Evolutionary conservation across 768 basidiomycete species (phyloP).

Genomic region (Melanogaster broomeanus): DNA sequence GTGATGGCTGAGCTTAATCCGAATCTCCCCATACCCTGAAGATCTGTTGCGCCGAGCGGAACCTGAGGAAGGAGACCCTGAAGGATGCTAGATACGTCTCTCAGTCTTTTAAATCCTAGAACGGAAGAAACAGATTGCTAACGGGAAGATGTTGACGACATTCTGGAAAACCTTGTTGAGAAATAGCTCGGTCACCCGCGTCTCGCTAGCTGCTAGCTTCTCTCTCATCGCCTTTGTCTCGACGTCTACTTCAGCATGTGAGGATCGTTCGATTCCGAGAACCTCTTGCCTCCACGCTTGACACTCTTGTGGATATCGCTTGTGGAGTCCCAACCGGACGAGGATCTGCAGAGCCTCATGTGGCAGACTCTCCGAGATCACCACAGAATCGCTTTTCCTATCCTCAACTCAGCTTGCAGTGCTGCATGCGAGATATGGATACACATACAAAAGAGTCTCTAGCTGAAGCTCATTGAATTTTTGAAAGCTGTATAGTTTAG

Average conservation of each 20-base stretch:
- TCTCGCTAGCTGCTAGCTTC: slow-evolving; percentile 4
- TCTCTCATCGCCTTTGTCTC: slow-evolving; percentile 4
- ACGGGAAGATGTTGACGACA: slow-evolving; percentile 18
- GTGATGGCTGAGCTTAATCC: not conserved
- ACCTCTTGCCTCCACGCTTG: slow-evolving; percentile 16
- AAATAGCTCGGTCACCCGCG: not conserved
- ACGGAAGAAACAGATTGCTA: slow-evolving; percentile 10
- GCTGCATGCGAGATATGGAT: not conserved
- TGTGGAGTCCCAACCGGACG: slow-evolving; percentile 19
- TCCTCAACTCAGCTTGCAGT: not conserved
- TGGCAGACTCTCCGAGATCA: slow-evolving; percentile 12
- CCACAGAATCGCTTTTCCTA: slow-evolving; percentile 19
- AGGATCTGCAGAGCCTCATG: slow-evolving; percentile 25
- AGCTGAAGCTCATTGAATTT: slow-evolving; percentile 11
- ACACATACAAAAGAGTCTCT: slow-evolving; percentile 11
- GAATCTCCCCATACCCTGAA: not conserved
- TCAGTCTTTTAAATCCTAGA: not conserved
- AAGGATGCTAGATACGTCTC: not conserved
- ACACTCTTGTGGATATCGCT: slow-evolving; percentile 18
- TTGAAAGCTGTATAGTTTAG: not conserved
- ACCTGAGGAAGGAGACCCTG: not conserved
- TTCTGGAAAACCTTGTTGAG: slow-evolving; percentile 13
- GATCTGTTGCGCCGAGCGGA: not conserved
- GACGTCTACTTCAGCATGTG: not conserved
- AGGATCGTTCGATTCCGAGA: not conserved